These are phyloP conservation scores for Alternaria ventricosa DNA, from an alignment of 2,329 filamentous ascomycete genomes.

Conservation along the genomic window DNA sequence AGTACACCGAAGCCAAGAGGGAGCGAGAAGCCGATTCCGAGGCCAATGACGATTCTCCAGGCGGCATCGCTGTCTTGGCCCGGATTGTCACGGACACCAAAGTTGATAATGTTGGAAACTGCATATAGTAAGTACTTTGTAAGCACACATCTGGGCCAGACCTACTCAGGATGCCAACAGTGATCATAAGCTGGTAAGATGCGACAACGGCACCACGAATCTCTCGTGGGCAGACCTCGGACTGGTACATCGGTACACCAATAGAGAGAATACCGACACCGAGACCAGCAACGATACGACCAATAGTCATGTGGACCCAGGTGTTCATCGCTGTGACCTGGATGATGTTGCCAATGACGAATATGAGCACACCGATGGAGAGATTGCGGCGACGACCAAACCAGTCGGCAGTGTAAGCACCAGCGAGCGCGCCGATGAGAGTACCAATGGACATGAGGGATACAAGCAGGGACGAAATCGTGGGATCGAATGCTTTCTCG, in stretches of 20 bases:
- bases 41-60: slow-evolving; percentile 45
- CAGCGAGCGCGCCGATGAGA: slow-evolving; percentile 50
- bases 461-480: slow-evolving; percentile 53
- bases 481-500: slow-evolving; percentile 47
- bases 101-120: slow-evolving; percentile 42
- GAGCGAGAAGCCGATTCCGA: slow-evolving; percentile 41
- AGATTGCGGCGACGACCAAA: slow-evolving; percentile 57
- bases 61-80: slow-evolving; percentile 46
- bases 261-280: slow-evolving; percentile 58
- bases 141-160: background rate
- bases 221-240: slow-evolving; percentile 66
- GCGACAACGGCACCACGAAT: slow-evolving; percentile 69
- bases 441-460: slow-evolving; percentile 49
- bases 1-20: slow-evolving; percentile 40
- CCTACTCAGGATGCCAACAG: slow-evolving; percentile 48
- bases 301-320: slow-evolving; percentile 59
- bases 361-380: slow-evolving; percentile 55
- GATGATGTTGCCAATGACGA: slow-evolving; percentile 52
- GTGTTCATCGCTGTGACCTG: slow-evolving; percentile 50
- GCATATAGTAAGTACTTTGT: background rate
- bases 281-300: slow-evolving; percentile 52
- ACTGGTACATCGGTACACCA: slow-evolving; percentile 71
- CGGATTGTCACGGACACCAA: slow-evolving; percentile 52
- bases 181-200: slow-evolving; percentile 56
- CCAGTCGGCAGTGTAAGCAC: slow-evolving; percentile 61